Conservation (phyloP, 192 early-diverging fungal genomes). For the Coemansia sp. region DNA sequence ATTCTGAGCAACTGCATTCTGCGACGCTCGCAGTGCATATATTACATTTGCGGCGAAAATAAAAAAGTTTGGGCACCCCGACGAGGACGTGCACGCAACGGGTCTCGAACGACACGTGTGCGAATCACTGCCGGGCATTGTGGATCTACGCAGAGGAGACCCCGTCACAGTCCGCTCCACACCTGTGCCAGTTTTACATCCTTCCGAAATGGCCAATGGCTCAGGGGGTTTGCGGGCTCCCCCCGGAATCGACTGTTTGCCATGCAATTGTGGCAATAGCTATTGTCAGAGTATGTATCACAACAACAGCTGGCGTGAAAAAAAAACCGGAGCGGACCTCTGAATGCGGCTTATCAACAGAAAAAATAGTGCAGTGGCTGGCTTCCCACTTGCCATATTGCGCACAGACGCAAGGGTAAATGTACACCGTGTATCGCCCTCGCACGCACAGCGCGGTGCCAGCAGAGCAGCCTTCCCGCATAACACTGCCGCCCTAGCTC, state of each 20-base stretch:
- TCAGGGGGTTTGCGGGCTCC: background rate
- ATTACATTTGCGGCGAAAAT: background rate
- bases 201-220: background rate
- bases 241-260: no score
- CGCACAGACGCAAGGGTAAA: background rate
- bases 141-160: no score
- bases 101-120: background rate
- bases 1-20: slow-evolving; percentile 2
- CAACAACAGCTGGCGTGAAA: background rate
- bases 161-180: no score
- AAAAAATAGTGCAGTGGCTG: no score
- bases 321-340: background rate
- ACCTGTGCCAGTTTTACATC: no score
- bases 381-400: background rate
- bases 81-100: background rate
- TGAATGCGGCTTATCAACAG: slow-evolving; percentile 2
- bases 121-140: background rate
- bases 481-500: no score
- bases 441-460: no score
- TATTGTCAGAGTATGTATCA: slow-evolving; percentile 4
- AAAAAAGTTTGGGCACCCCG: background rate
- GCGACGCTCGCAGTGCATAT: slow-evolving; percentile 9
- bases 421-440: no score
- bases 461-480: no score
- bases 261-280: no score